Evolutionary conservation across 371 early-diverging fungal genomes (phyloP).

Genomic region (Vairimorpha ceranae): DNA sequence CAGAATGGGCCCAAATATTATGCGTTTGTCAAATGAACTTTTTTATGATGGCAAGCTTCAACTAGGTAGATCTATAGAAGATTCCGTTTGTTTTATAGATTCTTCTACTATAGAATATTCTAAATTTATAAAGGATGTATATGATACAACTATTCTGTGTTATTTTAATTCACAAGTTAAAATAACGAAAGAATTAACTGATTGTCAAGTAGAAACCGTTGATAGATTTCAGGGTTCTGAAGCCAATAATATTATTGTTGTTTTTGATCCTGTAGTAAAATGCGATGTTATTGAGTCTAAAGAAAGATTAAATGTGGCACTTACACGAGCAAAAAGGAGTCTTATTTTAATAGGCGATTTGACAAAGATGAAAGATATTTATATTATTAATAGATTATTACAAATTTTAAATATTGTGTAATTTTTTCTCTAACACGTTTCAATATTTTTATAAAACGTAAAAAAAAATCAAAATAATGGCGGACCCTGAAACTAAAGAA

Average conservation of each 20-base stretch:
- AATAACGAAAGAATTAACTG: constrained; percentile 65
- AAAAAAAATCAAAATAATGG: too few relatives aligned
- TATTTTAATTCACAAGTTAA: constrained; percentile 73
- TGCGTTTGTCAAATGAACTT: constrained; percentile 74
- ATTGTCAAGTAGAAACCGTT: constrained; percentile 41
- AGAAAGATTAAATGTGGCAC: constrained; percentile 87
- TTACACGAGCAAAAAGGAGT: constrained; percentile 81
- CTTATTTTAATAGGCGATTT: constrained; percentile 65
- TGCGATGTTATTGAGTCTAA: constrained; percentile 77
- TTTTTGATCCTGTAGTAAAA: constrained; percentile 54
- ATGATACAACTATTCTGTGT: constrained; percentile 76
- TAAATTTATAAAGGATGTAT: constrained; percentile 62
- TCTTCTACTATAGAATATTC: constrained; percentile 14
- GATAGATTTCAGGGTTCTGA: constrained; percentile 64
- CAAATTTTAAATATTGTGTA: constrained; percentile 4
- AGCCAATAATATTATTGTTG: constrained; percentile 52
- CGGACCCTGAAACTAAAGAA: background rate
- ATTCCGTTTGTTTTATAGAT: constrained; percentile 48
- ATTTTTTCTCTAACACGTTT: too few relatives aligned
- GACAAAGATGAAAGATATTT: constrained; percentile 26
- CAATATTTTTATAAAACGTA: too few relatives aligned
- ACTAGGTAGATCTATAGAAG: constrained; percentile 65
- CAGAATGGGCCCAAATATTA: constrained; percentile 84
- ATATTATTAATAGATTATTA: constrained; percentile 31
- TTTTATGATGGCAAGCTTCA: constrained; percentile 71